Percentiles rank a stretch among this genome's conserved stretches.
Evolutionary conservation across 257 asterid species (phyloP).

Genomic region (Ballota nigra): DNA sequence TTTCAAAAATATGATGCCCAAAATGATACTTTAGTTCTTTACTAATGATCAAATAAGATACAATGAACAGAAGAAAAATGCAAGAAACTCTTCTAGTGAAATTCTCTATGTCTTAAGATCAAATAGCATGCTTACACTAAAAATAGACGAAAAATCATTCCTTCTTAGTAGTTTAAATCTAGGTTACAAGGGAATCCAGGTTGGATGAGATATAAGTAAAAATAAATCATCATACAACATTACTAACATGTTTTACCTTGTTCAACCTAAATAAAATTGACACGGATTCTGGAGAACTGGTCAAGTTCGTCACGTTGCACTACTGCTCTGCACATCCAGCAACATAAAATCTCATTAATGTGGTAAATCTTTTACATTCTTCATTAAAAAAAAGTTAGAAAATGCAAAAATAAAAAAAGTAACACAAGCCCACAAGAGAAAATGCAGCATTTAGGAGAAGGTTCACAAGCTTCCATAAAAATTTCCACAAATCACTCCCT

Average conservation of each 20-base stretch:
- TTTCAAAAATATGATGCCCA: background rate
- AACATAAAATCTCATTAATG: background rate
- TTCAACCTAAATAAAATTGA: background rate
- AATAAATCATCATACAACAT: background rate
- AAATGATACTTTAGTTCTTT: background rate
- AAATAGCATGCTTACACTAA: background rate
- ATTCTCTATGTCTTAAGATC: background rate
- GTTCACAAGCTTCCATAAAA: background rate
- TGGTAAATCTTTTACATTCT: background rate
- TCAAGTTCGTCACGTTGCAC: background rate
- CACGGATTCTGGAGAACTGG: background rate
- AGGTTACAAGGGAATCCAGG: background rate
- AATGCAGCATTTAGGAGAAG: background rate
- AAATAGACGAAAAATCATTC: background rate
- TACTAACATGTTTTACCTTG: background rate
- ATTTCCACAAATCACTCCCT: background rate
- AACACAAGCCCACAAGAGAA: background rate
- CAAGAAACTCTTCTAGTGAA: background rate
- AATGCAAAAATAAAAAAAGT: too few relatives aligned
- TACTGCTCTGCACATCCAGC: background rate
- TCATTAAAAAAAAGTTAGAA: background rate
- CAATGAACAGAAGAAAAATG: background rate
- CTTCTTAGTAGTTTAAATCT: background rate
- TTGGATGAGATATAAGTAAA: background rate
- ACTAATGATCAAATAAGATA: constrained; percentile 3